phyloP scores from a whole-genome alignment of 495 filamentous ascomycete genomes.

The Podospora conica region DNA sequence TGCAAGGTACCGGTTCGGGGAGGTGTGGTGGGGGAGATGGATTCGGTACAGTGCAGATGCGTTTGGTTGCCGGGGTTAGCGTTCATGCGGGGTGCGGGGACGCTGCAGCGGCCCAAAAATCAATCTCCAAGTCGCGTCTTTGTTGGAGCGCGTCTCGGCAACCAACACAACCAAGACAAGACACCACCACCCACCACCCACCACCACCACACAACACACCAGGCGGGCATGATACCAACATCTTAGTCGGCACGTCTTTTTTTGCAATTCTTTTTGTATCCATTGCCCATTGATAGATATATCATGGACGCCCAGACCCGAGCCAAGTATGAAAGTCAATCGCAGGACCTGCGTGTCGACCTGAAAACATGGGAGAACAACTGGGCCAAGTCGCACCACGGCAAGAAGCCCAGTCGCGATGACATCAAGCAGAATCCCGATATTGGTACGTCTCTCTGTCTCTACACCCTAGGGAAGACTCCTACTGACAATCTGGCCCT shows the following conservation, averaged over 20 bases:
- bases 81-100: slow-evolving; percentile 9
- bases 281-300: background rate
- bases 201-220: background rate
- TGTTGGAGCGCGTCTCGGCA: background rate
- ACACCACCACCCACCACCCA: background rate
- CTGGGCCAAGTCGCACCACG: slow-evolving; percentile 62
- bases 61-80: background rate
- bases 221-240: background rate
- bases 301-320: slow-evolving; percentile 40
- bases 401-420: slow-evolving; percentile 69
- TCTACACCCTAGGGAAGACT: background rate
- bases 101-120: background rate
- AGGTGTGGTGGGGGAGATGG: background rate
- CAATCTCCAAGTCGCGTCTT: slow-evolving; percentile 3
- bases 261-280: background rate
- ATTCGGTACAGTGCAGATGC: background rate
- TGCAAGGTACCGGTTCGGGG: background rate
- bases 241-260: background rate
- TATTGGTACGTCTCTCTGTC: slow-evolving; percentile 55
- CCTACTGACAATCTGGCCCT: background rate
- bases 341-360: slow-evolving; percentile 56
- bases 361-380: slow-evolving; percentile 82
- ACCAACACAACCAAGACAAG: background rate
- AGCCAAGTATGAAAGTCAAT: slow-evolving; percentile 35
- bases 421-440: slow-evolving; percentile 81